Evolutionary conservation across 2,329 filamentous ascomycete species (phyloP).

Genomic region (Microsporum audouinii): DNA sequence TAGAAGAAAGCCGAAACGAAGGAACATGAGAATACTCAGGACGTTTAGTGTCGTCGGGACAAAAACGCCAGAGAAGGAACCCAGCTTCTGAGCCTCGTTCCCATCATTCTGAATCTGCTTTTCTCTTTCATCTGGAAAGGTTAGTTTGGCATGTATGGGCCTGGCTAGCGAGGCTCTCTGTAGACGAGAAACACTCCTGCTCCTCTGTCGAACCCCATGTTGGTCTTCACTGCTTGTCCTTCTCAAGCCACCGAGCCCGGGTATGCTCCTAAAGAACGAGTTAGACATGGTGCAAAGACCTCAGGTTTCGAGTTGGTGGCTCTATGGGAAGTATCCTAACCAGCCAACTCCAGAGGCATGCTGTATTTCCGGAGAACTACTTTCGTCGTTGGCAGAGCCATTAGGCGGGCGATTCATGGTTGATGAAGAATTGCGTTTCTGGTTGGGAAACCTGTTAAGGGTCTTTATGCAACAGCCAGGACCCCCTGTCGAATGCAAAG

Average conservation of each 20-base stretch:
- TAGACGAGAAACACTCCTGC: conserved; percentile 6
- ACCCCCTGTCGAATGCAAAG: background rate
- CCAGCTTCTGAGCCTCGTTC: conserved; percentile 50
- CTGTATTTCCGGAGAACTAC: background rate
- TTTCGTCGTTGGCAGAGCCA: background rate
- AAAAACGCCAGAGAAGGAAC: conserved; percentile 67
- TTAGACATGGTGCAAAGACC: background rate
- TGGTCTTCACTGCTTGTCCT: background rate
- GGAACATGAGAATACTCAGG: conserved; percentile 82
- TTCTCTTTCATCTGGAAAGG: conserved; percentile 24
- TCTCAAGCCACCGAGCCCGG: background rate
- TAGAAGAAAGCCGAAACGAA: conserved; percentile 74
- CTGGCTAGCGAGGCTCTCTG: conserved; percentile 13
- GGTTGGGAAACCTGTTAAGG: background rate
- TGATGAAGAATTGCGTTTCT: background rate
- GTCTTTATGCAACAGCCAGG: background rate
- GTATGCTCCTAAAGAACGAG: background rate
- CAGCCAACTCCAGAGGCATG: background rate
- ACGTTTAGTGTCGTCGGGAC: conserved; percentile 85
- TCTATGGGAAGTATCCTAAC: background rate
- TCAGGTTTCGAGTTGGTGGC: background rate
- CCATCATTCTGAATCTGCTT: conserved; percentile 20
- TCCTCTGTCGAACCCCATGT: conserved; percentile 3
- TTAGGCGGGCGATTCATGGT: background rate
- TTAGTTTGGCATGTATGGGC: conserved; percentile 12